Conservation (phyloP, 768 basidiomycete genomes). For the Kwoniella sp. region DNA sequence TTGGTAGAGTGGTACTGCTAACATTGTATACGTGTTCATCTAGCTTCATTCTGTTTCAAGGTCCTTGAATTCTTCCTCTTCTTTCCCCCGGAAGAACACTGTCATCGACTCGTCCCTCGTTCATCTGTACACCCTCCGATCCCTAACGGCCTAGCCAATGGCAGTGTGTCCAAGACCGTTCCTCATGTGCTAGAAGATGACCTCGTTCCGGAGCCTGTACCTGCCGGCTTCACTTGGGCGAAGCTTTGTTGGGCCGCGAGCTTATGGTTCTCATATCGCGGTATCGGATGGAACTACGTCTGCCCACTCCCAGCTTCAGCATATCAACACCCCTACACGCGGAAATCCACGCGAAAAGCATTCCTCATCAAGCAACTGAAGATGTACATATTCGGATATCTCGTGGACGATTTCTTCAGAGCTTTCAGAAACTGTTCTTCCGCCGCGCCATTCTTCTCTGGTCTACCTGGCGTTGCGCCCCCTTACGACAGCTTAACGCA, state of each 20-base stretch:
- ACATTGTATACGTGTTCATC: neutral
- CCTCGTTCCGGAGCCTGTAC: conserved; percentile 35
- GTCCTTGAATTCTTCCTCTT: conserved; percentile 32
- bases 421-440: conserved; percentile 27
- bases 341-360: conserved; percentile 18
- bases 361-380: conserved; percentile 19
- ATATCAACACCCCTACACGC: conserved; percentile 27
- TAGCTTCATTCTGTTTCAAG: conserved; percentile 10
- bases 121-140: neutral
- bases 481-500: conserved; percentile 19
- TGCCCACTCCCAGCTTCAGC: conserved; percentile 32
- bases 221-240: conserved; percentile 31
- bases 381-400: conserved; percentile 5
- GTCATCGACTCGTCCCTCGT: conserved; percentile 22
- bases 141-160: neutral
- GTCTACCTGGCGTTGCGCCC: conserved; percentile 17
- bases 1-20: too few relatives aligned
- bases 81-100: conserved; percentile 37
- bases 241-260: conserved; percentile 41
- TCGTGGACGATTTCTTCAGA: conserved; percentile 29
- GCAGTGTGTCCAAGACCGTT: neutral
- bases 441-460: conserved; percentile 33
- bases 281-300: conserved; percentile 32
- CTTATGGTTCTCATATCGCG: conserved; percentile 36
- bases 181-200: neutral